Base-by-base conservation (phyloP, 371 early-diverging fungal genomes). In the Lichtheimia corymbifera region DNA sequence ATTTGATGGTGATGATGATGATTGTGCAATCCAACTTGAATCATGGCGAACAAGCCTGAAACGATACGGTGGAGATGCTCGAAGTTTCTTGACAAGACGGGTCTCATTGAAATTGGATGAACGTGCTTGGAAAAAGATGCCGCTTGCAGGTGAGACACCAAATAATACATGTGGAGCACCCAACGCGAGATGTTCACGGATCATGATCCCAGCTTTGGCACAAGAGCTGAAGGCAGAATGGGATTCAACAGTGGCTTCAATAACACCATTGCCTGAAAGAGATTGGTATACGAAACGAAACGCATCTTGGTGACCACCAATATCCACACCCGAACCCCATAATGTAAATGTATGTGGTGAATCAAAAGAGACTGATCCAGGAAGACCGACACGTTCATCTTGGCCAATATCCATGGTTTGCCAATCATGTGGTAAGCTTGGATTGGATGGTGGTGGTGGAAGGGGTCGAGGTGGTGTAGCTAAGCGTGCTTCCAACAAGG, bases 161-260 rank as follows among this genome's bases (percentile, higher is more conserved):
- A 79, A 42, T 63, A 76, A 68, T 9, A 79, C 73, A 12, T 72
- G 42, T 7, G 79, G 72, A 11, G 79, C 68, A 0, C 76, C 73
- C 25, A 70, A 59, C 1, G 73, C 73, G 15, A 79, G 64, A 41
- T 79, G 79, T 40, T 79, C 79, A 9, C 79, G 70, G 25, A 79
- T 65, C 79, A 79, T 79, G 22, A 79, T 73, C 3, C 79, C 79
- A 1, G 79, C 79, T 47, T 79, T 79, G 14, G 79, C 79, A 55
- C 79, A 79, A 11, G 70, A 66, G 15, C 72, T 73, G 68, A 79
- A 79, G 1, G 79, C 66, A 4, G 79, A 75, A 49, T 79, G 79
- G 0, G 79, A 79, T 9, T 63, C 66, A 0, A 79, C 59, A 0
- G 72, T 68, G 4, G 66, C 65, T 24, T 75, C 74, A 22, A 76